Percentiles rank a stretch among this genome's conserved stretches.
Evolutionary conservation across 495 filamentous ascomycete genomes (phyloP).

Genomic region (Neurospora tetraspora): DNA sequence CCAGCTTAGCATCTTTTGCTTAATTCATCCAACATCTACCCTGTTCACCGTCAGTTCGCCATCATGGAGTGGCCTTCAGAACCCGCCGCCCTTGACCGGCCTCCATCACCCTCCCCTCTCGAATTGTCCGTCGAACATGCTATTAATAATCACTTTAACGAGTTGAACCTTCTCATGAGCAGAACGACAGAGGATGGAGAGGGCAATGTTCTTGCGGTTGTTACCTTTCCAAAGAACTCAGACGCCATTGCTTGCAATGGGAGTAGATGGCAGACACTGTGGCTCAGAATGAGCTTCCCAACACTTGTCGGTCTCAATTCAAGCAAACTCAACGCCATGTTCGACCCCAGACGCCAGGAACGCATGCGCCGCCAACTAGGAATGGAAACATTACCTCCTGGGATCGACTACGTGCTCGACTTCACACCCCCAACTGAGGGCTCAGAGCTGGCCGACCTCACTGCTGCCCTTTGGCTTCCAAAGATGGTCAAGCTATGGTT

Average conservation of each 20-base stretch:
- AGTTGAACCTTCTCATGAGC: neutral
- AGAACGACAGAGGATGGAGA: conserved; percentile 17
- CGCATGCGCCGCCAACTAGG: conserved; percentile 18
- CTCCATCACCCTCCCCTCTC: neutral
- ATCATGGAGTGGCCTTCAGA: neutral
- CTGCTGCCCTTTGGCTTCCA: conserved; percentile 49
- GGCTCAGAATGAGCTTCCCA: conserved; percentile 35
- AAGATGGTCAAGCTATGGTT: conserved; percentile 39
- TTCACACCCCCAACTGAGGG: conserved; percentile 50
- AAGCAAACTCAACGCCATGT: conserved; percentile 35
- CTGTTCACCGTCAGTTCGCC: neutral
- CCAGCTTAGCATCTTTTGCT: neutral
- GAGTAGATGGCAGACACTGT: conserved; percentile 16
- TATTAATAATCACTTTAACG: neutral
- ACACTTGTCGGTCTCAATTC: conserved; percentile 40
- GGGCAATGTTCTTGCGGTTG: conserved; percentile 46
- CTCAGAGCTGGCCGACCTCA: conserved; percentile 46
- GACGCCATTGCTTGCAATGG: conserved; percentile 11
- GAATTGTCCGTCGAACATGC: neutral
- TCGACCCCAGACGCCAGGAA: conserved; percentile 32
- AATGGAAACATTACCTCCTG: conserved; percentile 24
- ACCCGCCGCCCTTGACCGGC: neutral
- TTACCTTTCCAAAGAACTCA: conserved; percentile 35
- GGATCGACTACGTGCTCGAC: conserved; percentile 49
- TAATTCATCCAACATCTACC: neutral